Evolutionary conservation across 2,329 filamentous ascomycete genomes (phyloP), one percentile per base, ranked within the genome.

Genomic region (Bipolaris oryzae): DNA sequence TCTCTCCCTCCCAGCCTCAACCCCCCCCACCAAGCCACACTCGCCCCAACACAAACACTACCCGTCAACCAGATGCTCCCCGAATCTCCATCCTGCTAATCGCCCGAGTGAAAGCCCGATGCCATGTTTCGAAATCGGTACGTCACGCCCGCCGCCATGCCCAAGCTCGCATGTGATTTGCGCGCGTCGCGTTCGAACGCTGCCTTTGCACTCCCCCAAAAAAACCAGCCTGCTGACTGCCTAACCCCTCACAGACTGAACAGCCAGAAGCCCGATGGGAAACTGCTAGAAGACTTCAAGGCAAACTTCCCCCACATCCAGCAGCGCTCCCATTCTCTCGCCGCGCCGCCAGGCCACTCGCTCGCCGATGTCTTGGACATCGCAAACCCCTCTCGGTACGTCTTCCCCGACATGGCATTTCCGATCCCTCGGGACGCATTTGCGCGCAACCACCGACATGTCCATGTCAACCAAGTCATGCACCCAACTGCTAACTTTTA

Each of bases 231-330:
- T 42, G 54, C 53, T 57, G 47, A 51, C 44, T 66, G 39, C 41
- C 23, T 11, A 28, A 3, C 38, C 33, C 37, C 25, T n/a, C n/a
- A n/a, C 49, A 91, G 89, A 79, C 90, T 85, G 71, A 92, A 86
- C 76, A 87, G 90, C 53, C 90, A 92, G 77, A 96, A 96, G 81
- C 92, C 92, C 53, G 88, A 87, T 75, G 90, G 93, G 73, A 91
- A 93, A 70, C 84, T 96, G 72, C 87, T 95, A 75, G 87, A 87
- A 77, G 88, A 87, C 75, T 96, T 96, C 79, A 90, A 90, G 76
- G 86, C 91, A 70, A 88, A 86, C 66, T 96, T 96, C 71, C 89
- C 91, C 44, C 87, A 93, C 68, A 81, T 96, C 46, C 65, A 69
- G 13, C 63, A 70, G 64, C 71, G 76, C 43, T 69, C 84, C 50